Evolutionary conservation across 169 alveolate genomes (phyloP).

Genomic region (Cryptosporidium viatorum): DNA sequence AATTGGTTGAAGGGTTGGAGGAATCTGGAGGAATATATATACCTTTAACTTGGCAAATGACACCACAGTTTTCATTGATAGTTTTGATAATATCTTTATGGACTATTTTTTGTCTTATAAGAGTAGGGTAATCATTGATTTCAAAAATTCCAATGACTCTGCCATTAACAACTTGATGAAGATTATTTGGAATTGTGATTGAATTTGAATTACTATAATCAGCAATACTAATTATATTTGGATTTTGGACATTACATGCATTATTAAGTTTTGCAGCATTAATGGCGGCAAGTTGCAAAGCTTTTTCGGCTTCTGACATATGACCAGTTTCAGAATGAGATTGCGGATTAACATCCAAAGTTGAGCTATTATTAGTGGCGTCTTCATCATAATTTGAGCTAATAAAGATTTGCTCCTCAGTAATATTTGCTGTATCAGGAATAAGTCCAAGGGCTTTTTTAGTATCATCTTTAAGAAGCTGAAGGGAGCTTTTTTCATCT

Average conservation of each 20-base stretch:
- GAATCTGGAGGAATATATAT: constrained; percentile 55
- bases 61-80: constrained; percentile 67
- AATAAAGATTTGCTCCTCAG: constrained; percentile 30
- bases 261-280: constrained; percentile 29
- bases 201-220: neutral
- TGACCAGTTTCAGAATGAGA: neutral
- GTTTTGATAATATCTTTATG: constrained; percentile 80
- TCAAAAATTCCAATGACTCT: constrained; percentile 89
- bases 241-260: neutral
- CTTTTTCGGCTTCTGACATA: constrained; percentile 48
- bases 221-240: constrained; percentile 32
- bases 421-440: constrained; percentile 42
- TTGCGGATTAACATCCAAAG: neutral
- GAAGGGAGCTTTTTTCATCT: constrained; percentile 65
- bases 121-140: constrained; percentile 91
- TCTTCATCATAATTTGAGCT: neutral
- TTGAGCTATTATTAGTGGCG: neutral
- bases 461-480: constrained; percentile 71
- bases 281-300: constrained; percentile 44
- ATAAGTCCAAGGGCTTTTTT: constrained; percentile 69
- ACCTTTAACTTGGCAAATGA: constrained; percentile 71
- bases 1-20: constrained; percentile 11
- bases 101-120: constrained; percentile 88
- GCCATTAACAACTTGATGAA: constrained; percentile 76
- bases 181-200: constrained; percentile 19